Evolutionary conservation across 495 filamentous ascomycete species (phyloP).

Genomic region (Lasiosphaeria ovina): DNA sequence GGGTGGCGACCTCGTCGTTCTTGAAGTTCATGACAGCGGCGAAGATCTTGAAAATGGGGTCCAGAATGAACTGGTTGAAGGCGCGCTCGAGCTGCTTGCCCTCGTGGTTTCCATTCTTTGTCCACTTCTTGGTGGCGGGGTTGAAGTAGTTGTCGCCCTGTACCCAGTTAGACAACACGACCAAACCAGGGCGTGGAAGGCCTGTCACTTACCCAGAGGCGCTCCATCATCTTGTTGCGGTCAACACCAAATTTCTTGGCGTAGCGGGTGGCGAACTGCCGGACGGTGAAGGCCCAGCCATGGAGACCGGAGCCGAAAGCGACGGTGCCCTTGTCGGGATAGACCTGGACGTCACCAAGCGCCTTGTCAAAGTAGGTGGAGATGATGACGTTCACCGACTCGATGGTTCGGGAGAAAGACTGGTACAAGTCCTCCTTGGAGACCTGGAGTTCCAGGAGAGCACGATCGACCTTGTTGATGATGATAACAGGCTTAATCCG

Average conservation of each 20-base stretch:
- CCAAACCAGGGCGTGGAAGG: not conserved
- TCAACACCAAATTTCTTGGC: constrained; percentile 99
- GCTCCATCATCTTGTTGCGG: constrained; percentile 99
- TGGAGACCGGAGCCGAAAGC: constrained; percentile 99
- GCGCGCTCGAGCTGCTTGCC: constrained; percentile 91
- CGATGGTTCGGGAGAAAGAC: constrained; percentile 97
- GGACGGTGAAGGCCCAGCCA: constrained; percentile 99
- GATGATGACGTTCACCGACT: constrained; percentile 99
- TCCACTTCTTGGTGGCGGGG: constrained; percentile 99
- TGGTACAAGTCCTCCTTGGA: constrained; percentile 99
- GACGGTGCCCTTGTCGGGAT: constrained; percentile 92
- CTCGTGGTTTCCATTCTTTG: constrained; percentile 74
- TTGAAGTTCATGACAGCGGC: constrained; percentile 94
- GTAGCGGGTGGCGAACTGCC: constrained; percentile 94
- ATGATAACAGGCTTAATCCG: constrained; percentile 99
- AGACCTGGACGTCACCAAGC: constrained; percentile 97
- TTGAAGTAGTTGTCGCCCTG: constrained; percentile 99
- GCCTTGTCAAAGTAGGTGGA: constrained; percentile 96
- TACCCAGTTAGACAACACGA: constrained; percentile 1
- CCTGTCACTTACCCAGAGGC: constrained; percentile 77
- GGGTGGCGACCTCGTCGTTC: constrained; percentile 81
- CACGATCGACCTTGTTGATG: constrained; percentile 99
- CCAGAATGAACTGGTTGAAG: constrained; percentile 98
- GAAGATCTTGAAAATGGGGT: constrained; percentile 99
- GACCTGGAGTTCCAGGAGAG: constrained; percentile 96